Evolutionary conservation across 495 filamentous ascomycete genomes (phyloP).

Genomic region (Hypoxylon rickii): DNA sequence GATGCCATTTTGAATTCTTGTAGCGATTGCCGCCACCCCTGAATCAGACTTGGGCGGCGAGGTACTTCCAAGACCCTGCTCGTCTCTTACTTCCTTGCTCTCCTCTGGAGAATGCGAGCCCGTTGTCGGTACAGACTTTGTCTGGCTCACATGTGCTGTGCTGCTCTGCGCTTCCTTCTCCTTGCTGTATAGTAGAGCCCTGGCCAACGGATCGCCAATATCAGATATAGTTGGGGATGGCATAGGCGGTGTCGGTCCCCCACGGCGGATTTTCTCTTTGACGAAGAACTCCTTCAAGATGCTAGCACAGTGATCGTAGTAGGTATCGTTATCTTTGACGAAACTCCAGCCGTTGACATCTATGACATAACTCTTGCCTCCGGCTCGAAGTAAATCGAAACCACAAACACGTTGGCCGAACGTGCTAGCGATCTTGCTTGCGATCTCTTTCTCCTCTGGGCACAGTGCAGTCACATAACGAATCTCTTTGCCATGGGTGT

Average conservation of each 20-base stretch:
- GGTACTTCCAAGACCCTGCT: constrained; percentile 29
- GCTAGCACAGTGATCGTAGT: constrained; percentile 87
- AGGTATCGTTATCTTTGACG: constrained; percentile 98
- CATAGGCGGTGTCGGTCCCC: constrained; percentile 47
- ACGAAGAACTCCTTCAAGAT: constrained; percentile 88
- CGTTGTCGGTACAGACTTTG: constrained; percentile 39
- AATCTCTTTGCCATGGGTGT: constrained; percentile 96
- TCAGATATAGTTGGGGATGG: constrained; percentile 52
- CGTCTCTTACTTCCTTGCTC: constrained; percentile 39
- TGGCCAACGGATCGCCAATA: constrained; percentile 45
- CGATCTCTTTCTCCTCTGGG: constrained; percentile 81
- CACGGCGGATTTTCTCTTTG: constrained; percentile 64
- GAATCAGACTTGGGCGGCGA: constrained; percentile 42
- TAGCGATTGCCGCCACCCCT: constrained; percentile 29
- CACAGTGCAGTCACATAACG: constrained; percentile 87
- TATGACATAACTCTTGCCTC: constrained; percentile 92
- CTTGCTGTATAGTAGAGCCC: constrained; percentile 35
- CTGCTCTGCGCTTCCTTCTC: constrained; percentile 42
- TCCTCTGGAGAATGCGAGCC: constrained; percentile 44
- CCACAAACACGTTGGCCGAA: constrained; percentile 97
- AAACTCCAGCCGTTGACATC: constrained; percentile 99
- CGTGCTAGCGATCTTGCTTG: constrained; percentile 83
- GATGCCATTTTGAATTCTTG: constrained; percentile 43
- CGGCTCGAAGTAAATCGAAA: constrained; percentile 89
- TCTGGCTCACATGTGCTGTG: constrained; percentile 34